A percentile compares a stretch with the other conserved stretches of the same genome.
These are phyloP conservation scores for Viola pubescens DNA, from an alignment of 441 rosid species.

Conservation along the genomic window DNA sequence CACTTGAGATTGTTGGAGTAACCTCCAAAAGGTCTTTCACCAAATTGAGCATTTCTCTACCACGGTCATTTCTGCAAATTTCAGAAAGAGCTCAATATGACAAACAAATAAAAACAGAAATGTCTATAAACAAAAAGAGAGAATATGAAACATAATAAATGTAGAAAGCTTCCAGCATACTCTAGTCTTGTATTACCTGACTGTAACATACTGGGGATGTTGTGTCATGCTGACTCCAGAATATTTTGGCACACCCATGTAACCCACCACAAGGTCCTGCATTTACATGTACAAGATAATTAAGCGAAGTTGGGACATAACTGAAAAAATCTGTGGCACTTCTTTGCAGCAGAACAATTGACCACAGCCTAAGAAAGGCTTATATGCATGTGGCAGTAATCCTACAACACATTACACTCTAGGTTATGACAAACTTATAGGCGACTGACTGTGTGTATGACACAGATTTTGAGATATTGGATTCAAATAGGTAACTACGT, in stretches of 20 bases:
- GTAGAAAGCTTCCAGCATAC: constrained; percentile 3
- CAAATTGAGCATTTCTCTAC: constrained; percentile 81
- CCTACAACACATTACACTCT: no score
- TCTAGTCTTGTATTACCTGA: constrained; percentile 44
- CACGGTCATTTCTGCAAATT: constrained; percentile 65
- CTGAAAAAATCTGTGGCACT: background rate
- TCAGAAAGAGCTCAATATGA: background rate
- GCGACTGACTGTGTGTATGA: background rate
- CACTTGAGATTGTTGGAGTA: constrained; percentile 70
- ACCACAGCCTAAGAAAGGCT: no score
- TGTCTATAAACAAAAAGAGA: background rate
- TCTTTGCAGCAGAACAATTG: background rate
- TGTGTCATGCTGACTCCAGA: constrained; percentile 79
- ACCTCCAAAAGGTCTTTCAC: constrained; percentile 72
- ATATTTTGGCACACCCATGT: constrained; percentile 97
- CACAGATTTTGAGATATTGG: background rate
- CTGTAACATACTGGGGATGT: constrained; percentile 90
- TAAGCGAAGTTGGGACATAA: constrained; percentile 3
- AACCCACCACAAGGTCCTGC: constrained; percentile 92
- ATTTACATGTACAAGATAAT: constrained; percentile 10
- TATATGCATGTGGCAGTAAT: no score
- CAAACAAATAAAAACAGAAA: background rate
- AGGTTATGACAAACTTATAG: no score
- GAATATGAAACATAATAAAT: no score
- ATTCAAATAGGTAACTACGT: background rate